phyloP scores from a whole-genome alignment of 768 basidiomycete genomes.

The Nidularia sp. region DNA sequence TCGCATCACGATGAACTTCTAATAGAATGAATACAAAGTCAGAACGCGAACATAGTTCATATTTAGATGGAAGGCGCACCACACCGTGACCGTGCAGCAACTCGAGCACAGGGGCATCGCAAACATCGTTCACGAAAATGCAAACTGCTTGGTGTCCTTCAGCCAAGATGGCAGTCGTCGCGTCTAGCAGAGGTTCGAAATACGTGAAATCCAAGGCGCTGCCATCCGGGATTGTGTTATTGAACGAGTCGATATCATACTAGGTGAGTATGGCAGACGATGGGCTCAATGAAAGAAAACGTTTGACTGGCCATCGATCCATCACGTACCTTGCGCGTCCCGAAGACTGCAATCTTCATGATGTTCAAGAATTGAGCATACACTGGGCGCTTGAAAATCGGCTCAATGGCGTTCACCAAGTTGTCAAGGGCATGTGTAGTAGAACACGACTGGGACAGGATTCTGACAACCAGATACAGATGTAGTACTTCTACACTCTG shows the following conservation, averaged over 20 bases:
- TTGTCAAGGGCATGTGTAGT: too few species aligned
- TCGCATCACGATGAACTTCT: constrained; percentile 37
- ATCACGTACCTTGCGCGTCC: constrained; percentile 26
- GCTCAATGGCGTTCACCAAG: too few species aligned
- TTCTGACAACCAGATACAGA: too few species aligned
- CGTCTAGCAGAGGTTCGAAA: constrained; percentile 31
- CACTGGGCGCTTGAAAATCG: too few species aligned
- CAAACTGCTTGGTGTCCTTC: constrained; percentile 33
- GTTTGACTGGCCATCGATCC: not conserved
- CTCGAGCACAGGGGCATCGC: constrained; percentile 27
- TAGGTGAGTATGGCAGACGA: constrained; percentile 3
- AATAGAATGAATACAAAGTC: not conserved
- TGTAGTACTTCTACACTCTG: too few species aligned
- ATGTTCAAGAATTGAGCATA: not conserved
- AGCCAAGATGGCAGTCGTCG: constrained; percentile 28
- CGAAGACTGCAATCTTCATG: constrained; percentile 42
- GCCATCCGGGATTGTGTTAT: constrained; percentile 17
- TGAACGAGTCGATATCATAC: constrained; percentile 34
- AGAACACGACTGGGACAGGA: too few species aligned
- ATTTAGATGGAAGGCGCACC: constrained; percentile 15
- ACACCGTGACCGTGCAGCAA: constrained; percentile 27
- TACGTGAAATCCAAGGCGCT: constrained; percentile 28
- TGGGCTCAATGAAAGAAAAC: not conserved
- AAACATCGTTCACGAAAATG: constrained; percentile 40
- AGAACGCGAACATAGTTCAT: not conserved